Conservation (phyloP, 345 rosid genomes). For the Salix udensis region DNA sequence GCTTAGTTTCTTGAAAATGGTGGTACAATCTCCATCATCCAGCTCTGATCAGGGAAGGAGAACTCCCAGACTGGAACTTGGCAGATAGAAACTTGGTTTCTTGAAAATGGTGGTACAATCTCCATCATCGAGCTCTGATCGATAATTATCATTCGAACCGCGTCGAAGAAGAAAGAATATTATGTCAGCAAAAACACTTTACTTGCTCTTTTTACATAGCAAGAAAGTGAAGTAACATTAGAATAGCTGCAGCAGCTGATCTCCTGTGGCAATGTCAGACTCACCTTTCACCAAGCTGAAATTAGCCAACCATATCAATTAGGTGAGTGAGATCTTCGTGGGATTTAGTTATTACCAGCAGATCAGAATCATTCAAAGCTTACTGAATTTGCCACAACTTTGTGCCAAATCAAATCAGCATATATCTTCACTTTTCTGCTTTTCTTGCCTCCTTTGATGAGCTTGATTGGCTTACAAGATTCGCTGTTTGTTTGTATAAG, state of each 20-base stretch:
- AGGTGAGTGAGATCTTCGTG: no score
- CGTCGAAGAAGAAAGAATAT: no score
- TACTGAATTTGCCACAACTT: background rate
- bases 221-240: no score
- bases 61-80: no score
- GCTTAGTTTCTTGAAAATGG: background rate
- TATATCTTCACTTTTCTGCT: background rate
- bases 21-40: background rate
- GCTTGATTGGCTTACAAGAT: background rate
- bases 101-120: background rate
- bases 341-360: no score
- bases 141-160: no score
- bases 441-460: background rate
- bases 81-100: background rate
- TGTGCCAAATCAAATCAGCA: background rate
- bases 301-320: background rate
- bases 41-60: background rate
- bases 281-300: no score
- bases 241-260: no score
- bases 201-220: no score
- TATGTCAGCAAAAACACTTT: no score
- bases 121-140: background rate
- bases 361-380: background rate
- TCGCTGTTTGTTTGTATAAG: background rate
- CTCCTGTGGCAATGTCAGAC: no score